Evolutionary conservation across 148 eudicot species (phyloP), one percentile per base, ranked within the genome.

Genomic region (Chenopodium berlandieri): DNA sequence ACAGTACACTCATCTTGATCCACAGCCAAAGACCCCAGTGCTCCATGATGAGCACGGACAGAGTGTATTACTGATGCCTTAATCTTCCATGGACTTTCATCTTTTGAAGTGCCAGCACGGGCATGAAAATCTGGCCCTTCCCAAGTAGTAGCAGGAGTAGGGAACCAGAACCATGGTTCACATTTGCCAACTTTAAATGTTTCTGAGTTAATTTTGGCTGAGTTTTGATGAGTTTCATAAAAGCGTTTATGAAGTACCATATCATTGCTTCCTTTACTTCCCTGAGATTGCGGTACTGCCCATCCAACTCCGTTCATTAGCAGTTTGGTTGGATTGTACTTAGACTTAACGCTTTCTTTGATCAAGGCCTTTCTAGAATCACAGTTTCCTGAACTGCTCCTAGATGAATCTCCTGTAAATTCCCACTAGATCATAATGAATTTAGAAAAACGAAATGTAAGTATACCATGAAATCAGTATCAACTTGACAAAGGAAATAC

Each of bases 131-230:
- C 92, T 75, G 91, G 94, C 69, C 92, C 97, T 71, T 92, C 92
- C 97, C 93, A 96, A 88, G 88, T 87, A 84, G 91, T 77, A 78
- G 98, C 90, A 52, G 95, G 91, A 84, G 93, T 90, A 54, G 97
- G 94, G 78, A 92, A 96, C 99, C 99, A 96, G 82, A 89, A 88
- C 99, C 99, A 96, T 44, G 99, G 98, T 78, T 91, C 98, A 63
- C 83, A 88, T 80, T 88, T 89, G 63, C 88, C 92, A 75, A 86
- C 78, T 81, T 71, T 87, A 78, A 89, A 88, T 76, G 79, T 76
- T 73, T 82, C 86, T 47, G 81, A 73, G 67, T 74, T 77, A 56
- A 87, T 77, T 76, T 88, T 91, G 73, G 11, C 75, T 50, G 86
- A 77, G 79, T 80, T 87, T 77, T 88, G 89, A 75, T 86, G 86